Conservation (phyloP, 495 filamentous ascomycete genomes). For the Thermothielavioides terrestris region DNA sequence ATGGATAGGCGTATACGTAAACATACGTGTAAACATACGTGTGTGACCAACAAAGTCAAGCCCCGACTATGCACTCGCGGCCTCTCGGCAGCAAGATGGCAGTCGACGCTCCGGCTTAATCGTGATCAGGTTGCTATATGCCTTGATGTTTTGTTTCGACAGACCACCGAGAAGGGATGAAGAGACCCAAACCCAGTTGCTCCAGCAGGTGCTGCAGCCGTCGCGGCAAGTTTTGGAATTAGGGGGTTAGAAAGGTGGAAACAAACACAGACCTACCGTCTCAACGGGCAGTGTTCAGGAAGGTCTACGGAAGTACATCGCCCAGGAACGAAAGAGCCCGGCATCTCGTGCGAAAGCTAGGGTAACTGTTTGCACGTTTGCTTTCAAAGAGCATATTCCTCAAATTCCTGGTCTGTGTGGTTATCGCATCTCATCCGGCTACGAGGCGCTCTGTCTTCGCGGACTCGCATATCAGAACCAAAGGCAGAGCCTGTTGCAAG, state of each 20-base stretch:
- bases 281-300: too few relatives aligned
- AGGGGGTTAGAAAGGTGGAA: not conserved
- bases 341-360: too few relatives aligned
- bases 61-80: conserved; percentile 69
- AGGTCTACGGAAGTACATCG: too few relatives aligned
- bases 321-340: too few relatives aligned
- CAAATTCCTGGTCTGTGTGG: too few relatives aligned
- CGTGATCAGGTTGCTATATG: conserved; percentile 55
- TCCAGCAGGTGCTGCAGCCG: conserved; percentile 32
- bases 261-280: conserved; percentile 6
- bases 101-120: conserved; percentile 91
- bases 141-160: conserved; percentile 25
- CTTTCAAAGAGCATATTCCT: too few relatives aligned
- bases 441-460: too few relatives aligned
- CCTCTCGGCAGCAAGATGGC: conserved; percentile 63
- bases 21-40: too few relatives aligned
- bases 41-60: conserved; percentile 86
- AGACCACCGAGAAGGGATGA: conserved; percentile 40
- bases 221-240: conserved; percentile 27
- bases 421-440: too few relatives aligned
- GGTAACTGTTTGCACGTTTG: too few relatives aligned
- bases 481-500: too few relatives aligned
- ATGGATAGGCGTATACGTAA: not conserved
- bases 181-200: conserved; percentile 39
- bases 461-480: too few relatives aligned